phyloP scores from a whole-genome alignment of 2,329 filamentous ascomycete species.

The Hypomyces perniciosus region DNA sequence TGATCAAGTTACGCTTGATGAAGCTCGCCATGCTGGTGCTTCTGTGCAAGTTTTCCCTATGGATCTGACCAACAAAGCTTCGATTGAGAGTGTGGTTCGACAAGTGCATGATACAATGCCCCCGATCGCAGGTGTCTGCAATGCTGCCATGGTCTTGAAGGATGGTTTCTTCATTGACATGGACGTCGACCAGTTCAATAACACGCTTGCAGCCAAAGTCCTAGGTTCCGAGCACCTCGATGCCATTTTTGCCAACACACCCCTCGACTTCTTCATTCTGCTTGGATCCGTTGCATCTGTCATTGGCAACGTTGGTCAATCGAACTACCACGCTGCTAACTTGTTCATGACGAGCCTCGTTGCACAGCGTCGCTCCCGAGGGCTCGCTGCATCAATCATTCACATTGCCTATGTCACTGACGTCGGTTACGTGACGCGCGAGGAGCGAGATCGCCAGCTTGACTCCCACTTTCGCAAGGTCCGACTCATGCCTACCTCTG shows the following conservation, averaged over 20 bases:
- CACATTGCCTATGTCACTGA: constrained; percentile 33
- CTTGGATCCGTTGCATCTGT: constrained; percentile 25
- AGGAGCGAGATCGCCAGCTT: background rate
- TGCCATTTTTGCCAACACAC: constrained; percentile 21
- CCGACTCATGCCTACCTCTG: too few species aligned
- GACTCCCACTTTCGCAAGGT: too few species aligned
- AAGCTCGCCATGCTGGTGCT: too few species aligned
- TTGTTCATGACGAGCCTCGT: constrained; percentile 34
- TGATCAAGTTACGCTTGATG: too few species aligned
- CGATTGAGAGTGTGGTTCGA: too few species aligned
- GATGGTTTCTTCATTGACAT: constrained; percentile 29
- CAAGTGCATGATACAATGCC: constrained; percentile 21
- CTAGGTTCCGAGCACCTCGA: constrained; percentile 29
- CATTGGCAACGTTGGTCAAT: constrained; percentile 29
- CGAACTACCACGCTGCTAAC: constrained; percentile 41
- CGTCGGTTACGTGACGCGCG: constrained; percentile 31
- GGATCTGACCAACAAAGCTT: too few species aligned
- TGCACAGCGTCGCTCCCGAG: constrained; percentile 21
- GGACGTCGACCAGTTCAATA: constrained; percentile 22
- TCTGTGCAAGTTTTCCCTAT: too few species aligned
- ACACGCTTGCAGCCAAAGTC: constrained; percentile 32
- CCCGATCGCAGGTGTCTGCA: constrained; percentile 30
- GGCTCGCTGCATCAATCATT: background rate
- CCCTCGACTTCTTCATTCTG: constrained; percentile 31
- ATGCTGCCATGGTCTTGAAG: constrained; percentile 30